phyloP scores from a whole-genome alignment of 1,284 basidiomycete genomes.

The Sporisorium exsertum region DNA sequence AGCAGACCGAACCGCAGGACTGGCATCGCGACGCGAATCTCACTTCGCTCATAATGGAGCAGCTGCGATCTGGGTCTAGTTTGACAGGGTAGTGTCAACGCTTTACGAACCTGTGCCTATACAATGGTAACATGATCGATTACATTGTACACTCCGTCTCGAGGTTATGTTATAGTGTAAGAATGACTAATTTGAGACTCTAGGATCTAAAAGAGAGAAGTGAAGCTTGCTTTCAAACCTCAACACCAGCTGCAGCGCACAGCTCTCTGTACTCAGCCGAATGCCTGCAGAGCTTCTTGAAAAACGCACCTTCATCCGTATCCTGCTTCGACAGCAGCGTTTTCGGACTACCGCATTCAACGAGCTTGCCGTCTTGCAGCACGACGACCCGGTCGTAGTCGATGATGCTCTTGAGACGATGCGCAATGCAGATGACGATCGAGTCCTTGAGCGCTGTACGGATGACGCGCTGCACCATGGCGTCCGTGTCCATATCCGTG shows the following conservation, averaged over 20 bases:
- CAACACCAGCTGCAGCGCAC: conserved; percentile 31
- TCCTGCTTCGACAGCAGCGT: conserved; percentile 32
- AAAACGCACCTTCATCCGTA: conserved; percentile 20
- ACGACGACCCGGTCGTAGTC: conserved; percentile 83
- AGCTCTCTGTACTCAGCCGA: conserved; percentile 40
- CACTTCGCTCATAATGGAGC: conserved; percentile 40
- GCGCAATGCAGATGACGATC: conserved; percentile 70
- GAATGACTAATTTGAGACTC: not conserved
- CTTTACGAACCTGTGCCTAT: no score
- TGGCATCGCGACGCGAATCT: conserved; percentile 34
- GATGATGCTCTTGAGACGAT: conserved; percentile 47
- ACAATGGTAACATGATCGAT: no score
- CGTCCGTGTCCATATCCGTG: conserved; percentile 42
- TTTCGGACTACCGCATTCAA: conserved; percentile 82
- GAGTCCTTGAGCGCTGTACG: conserved; percentile 47
- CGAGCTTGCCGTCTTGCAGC: conserved; percentile 48
- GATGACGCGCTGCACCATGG: conserved; percentile 50
- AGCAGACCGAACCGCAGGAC: conserved; percentile 31
- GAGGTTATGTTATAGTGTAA: no score
- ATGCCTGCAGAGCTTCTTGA: conserved; percentile 38
- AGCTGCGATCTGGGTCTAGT: conserved; percentile 27
- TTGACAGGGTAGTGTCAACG: conserved; percentile 10
- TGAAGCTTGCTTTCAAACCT: not conserved
- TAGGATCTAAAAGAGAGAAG: not conserved
- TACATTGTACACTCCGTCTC: no score